Evolutionary conservation across 169 alveolate genomes (phyloP), one percentile per base, ranked within the genome.

Genomic region (Neospora caninum): DNA sequence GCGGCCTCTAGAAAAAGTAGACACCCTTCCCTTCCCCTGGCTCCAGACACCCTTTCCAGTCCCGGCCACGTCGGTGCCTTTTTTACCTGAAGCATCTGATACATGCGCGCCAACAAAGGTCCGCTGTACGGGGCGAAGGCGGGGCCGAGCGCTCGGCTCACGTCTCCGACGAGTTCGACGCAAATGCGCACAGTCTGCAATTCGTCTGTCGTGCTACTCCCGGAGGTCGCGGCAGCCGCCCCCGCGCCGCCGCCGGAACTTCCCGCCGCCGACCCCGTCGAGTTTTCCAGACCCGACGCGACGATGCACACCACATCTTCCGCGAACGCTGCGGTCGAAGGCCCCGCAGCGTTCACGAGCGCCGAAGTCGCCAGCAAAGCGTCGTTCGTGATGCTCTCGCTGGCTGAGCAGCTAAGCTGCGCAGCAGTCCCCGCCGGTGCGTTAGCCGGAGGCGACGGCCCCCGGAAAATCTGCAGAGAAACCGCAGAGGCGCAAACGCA

Each of bases 311-410:
- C 95, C 89, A 93, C 88, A 18, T 93, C 95, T 39, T 84, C 93
- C 67, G 93, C 95, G 45, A 93, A 93, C 34, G 92, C 91, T 38
- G 80, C 41, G 25, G 89, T 88, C 83, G 95, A 91, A 27, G 92
- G 84, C 9, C 95, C 95, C 1, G 95, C 73, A 49, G 95, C 97
- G 87, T 97, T 97, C 54, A 97, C 95, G 88, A 97, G 94, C 70
- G 98, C 98, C 49, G 98, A 96, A 25, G 96, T 95, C 39, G 98
- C 97, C 84, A 97, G 95, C 92, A 97, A 94, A 31, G 98, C 98
- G 94, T 97, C 98, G 94, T 97, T 98, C 45, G 95, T 88, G 67
- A 67, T 39, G 73, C 34, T 70, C 36, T 91, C 94, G 83, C 83
- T 80, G 4, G 92, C 49, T 27, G 92, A 70, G 91, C 80, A 70